Evolutionary conservation across 306 rosid genomes (phyloP).

Genomic region (Geum urbanum): DNA sequence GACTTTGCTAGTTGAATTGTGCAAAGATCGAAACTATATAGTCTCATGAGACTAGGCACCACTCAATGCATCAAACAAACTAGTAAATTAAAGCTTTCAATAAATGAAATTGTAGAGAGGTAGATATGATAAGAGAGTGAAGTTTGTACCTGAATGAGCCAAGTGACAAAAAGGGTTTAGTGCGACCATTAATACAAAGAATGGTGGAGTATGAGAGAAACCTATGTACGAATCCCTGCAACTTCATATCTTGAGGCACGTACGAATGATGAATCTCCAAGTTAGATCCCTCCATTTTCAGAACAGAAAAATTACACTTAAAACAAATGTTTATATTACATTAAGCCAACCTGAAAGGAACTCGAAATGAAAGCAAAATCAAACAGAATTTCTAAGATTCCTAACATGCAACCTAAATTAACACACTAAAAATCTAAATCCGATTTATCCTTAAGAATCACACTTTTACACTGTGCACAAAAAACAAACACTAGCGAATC

Average conservation of each 20-base stretch:
- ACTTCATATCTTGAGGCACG: conserved; percentile 49
- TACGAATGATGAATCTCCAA: conserved; percentile 35
- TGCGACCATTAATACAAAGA: conserved; percentile 32
- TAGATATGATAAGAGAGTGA: not conserved
- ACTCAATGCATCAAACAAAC: not conserved
- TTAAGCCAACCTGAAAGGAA: too few relatives aligned
- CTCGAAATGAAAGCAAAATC: too few relatives aligned
- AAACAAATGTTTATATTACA: too few relatives aligned
- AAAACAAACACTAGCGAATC: too few relatives aligned
- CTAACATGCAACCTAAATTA: too few relatives aligned
- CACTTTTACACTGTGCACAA: too few relatives aligned
- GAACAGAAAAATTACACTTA: too few relatives aligned
- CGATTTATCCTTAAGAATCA: too few relatives aligned
- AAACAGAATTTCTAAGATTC: too few relatives aligned
- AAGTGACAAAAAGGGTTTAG: conserved; percentile 34
- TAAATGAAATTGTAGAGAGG: not conserved
- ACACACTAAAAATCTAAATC: too few relatives aligned
- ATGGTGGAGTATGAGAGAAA: conserved; percentile 53
- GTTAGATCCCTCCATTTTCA: too few relatives aligned
- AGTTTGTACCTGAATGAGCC: conserved; percentile 60
- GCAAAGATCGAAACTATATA: not conserved
- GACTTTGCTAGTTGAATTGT: not conserved
- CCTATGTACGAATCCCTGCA: conserved; percentile 56
- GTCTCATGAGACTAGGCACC: not conserved
- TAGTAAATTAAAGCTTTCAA: not conserved